Percentiles rank a stretch among this genome's conserved stretches.
Evolutionary conservation across 2,329 filamentous ascomycete genomes (phyloP).

Genomic region (Ascochyta pisi): DNA sequence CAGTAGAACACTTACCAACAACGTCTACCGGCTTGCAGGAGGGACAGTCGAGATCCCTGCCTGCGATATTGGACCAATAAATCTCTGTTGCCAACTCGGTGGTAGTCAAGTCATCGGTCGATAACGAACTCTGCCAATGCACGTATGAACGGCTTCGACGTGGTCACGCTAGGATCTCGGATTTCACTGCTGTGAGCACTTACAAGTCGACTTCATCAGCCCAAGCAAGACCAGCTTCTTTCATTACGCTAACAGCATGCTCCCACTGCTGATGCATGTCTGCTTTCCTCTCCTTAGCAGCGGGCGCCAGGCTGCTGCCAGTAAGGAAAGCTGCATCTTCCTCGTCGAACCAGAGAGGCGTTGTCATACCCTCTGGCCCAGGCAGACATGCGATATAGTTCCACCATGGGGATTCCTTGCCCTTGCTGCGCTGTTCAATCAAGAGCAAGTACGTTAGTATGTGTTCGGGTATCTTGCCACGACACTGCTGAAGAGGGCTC

Average conservation of each 20-base stretch:
- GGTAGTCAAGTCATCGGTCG: neutral
- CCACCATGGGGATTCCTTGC: constrained; percentile 42
- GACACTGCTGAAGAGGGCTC: constrained; percentile 34
- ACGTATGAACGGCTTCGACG: neutral
- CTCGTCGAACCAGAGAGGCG: constrained; percentile 47
- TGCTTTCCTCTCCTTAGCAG: constrained; percentile 29
- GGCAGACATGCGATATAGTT: constrained; percentile 48
- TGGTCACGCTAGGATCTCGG: neutral
- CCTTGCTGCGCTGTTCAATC: constrained; percentile 42
- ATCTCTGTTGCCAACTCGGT: neutral
- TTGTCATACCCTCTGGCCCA: constrained; percentile 39
- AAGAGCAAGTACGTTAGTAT: constrained; percentile 47
- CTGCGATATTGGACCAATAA: neutral
- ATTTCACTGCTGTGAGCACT: constrained; percentile 17
- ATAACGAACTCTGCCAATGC: neutral
- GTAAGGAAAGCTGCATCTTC: constrained; percentile 44
- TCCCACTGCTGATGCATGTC: constrained; percentile 36
- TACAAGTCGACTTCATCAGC: constrained; percentile 30
- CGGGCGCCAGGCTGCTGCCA: constrained; percentile 45
- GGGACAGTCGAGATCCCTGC: neutral
- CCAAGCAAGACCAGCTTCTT: constrained; percentile 21
- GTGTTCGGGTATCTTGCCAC: constrained; percentile 38
- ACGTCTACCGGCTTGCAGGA: neutral
- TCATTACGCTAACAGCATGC: constrained; percentile 29
- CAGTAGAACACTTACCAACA: constrained; percentile 17